A percentile compares a stretch with the other conserved stretches of the same genome.
These are phyloP conservation scores for Boletus bicolor DNA, from an alignment of 768 basidiomycete genomes.

Conservation along the genomic window DNA sequence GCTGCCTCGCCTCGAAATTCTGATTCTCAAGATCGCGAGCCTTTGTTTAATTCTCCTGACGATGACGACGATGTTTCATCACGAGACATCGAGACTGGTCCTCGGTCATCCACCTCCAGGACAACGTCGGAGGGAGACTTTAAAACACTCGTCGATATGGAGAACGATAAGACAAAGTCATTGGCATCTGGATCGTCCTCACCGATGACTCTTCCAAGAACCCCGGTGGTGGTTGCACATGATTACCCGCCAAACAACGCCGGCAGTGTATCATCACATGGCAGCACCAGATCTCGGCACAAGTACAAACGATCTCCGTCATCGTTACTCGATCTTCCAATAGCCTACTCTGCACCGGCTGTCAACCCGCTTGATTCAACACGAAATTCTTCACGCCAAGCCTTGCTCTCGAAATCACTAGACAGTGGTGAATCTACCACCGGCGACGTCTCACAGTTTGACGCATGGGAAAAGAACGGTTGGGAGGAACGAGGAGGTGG, in stretches of 20 bases:
- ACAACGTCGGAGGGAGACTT: constrained; percentile 29
- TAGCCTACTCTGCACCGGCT: too few species aligned
- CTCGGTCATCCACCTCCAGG: constrained; percentile 34
- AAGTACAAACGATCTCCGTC: constrained; percentile 11
- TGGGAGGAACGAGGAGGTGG: constrained; percentile 50
- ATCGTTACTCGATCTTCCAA: too few species aligned
- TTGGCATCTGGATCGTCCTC: constrained; percentile 14
- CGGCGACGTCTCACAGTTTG: constrained; percentile 14
- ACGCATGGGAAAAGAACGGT: constrained; percentile 46
- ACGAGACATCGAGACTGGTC: constrained; percentile 48
- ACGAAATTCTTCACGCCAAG: too few species aligned
- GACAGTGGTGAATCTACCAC: background rate
- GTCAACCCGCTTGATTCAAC: too few species aligned
- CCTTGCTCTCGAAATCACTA: too few species aligned
- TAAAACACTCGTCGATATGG: constrained; percentile 18
- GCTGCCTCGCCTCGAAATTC: constrained; percentile 37
- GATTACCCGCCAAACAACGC: constrained; percentile 59
- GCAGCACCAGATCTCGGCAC: constrained; percentile 25
- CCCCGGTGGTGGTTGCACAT: constrained; percentile 13
- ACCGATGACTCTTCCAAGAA: constrained; percentile 10
- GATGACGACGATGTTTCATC: constrained; percentile 42
- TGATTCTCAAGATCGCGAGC: constrained; percentile 50
- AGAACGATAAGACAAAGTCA: constrained; percentile 15
- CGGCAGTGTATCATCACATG: constrained; percentile 34
- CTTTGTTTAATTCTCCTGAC: constrained; percentile 59